Conservation (phyloP, 2,329 filamentous ascomycete species). For the Fusarium albosuccineum region DNA sequence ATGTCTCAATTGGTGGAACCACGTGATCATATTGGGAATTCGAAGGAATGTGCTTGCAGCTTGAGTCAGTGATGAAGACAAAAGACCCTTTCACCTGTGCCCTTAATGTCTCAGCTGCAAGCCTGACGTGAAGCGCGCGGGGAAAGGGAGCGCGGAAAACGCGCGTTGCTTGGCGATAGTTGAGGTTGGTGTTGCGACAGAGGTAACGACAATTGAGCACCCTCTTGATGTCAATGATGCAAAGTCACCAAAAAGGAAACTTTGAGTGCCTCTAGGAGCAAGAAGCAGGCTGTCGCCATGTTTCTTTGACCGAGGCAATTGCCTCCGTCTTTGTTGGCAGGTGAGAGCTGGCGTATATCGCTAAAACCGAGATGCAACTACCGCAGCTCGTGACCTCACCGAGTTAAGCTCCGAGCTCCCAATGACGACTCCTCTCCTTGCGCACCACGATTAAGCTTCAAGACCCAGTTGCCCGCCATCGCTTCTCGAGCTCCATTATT, state of each 20-base stretch:
- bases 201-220: neutral
- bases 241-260: too few species aligned
- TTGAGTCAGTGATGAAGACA: neutral
- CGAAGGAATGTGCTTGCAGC: neutral
- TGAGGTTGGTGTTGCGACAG: too few species aligned
- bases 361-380: constrained; percentile 46
- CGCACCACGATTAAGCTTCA: neutral
- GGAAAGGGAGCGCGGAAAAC: neutral
- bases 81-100: neutral
- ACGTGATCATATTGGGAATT: neutral
- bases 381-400: constrained; percentile 39
- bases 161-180: neutral
- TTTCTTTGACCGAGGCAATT: neutral
- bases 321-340: neutral
- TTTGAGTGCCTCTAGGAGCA: too few species aligned
- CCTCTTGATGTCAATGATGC: neutral
- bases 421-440: constrained; percentile 36
- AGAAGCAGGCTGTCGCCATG: too few species aligned
- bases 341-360: constrained; percentile 15
- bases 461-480: neutral
- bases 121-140: neutral
- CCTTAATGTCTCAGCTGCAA: neutral
- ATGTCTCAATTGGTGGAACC: neutral
- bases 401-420: constrained; percentile 38
- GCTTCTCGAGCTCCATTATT: constrained; percentile 9